Evolutionary conservation across 805 yeast genomes (phyloP).

Genomic region (Yamadazyma nakazawae): DNA sequence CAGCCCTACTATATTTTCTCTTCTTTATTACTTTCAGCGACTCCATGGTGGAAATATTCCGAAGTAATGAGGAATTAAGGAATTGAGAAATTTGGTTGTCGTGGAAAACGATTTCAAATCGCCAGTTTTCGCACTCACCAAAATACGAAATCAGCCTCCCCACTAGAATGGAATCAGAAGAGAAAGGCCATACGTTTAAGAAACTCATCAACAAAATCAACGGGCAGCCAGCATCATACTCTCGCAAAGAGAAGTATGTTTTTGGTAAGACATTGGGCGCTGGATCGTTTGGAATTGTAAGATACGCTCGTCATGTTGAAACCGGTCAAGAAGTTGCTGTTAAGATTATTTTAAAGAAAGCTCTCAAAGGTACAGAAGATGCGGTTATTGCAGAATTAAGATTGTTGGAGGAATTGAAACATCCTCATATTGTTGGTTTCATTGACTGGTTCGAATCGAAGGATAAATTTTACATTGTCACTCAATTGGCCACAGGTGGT

Average conservation of each 20-base stretch:
- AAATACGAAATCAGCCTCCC: background rate
- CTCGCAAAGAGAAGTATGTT: conserved; percentile 64
- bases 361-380: conserved; percentile 73
- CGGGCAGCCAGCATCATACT: conserved; percentile 71
- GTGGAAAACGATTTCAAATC: background rate
- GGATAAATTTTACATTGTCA: conserved; percentile 89
- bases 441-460: conserved; percentile 91
- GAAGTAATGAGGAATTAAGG: background rate
- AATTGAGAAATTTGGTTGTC: background rate
- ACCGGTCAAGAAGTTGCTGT: conserved; percentile 76
- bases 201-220: conserved; percentile 51
- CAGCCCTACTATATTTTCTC: conserved; percentile 15
- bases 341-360: conserved; percentile 83
- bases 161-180: background rate
- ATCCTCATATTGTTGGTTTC: conserved; percentile 86
- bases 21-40: conserved; percentile 9
- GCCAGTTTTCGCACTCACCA: background rate
- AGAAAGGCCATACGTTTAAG: conserved; percentile 13
- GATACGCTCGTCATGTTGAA: conserved; percentile 58
- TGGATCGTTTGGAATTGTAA: conserved; percentile 91
- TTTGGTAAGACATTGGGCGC: conserved; percentile 90
- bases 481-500: conserved; percentile 95
- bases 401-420: conserved; percentile 63
- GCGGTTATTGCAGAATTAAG: conserved; percentile 76
- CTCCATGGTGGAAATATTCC: conserved; percentile 1